A percentile compares a stretch with the other conserved stretches of the same genome.
These are phyloP conservation scores for Hypomontagnella submonticulosa DNA, from an alignment of 495 filamentous ascomycete species.

Conservation along the genomic window DNA sequence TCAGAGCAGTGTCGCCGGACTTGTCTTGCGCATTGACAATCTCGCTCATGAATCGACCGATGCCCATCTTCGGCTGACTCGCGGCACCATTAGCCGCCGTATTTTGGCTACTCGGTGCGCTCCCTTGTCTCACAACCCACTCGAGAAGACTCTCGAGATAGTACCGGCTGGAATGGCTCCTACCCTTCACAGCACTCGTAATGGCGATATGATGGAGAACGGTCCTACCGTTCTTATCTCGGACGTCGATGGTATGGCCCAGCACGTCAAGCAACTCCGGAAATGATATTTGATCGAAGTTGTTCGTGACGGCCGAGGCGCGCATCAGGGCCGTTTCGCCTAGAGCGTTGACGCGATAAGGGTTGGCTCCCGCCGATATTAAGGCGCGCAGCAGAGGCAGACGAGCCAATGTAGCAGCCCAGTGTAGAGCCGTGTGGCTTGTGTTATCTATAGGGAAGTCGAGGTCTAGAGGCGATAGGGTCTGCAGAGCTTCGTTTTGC, in stretches of 20 bases:
- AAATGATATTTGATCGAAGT: constrained; percentile 80
- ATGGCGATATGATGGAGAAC: constrained; percentile 96
- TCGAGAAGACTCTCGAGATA: constrained; percentile 93
- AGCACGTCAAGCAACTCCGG: constrained; percentile 88
- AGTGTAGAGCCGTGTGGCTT: constrained; percentile 90
- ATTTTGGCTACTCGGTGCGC: constrained; percentile 68
- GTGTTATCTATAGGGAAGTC: constrained; percentile 90
- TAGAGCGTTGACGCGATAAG: constrained; percentile 83
- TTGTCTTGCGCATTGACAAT: constrained; percentile 94
- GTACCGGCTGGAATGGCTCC: constrained; percentile 84
- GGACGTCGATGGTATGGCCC: constrained; percentile 88
- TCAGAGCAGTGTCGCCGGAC: constrained; percentile 92
- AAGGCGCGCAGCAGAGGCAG: constrained; percentile 81
- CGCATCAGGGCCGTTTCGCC: constrained; percentile 94
- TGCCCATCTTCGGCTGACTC: constrained; percentile 72
- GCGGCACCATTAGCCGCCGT: constrained; percentile 43
- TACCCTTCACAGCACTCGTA: constrained; percentile 90
- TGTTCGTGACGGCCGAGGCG: constrained; percentile 88
- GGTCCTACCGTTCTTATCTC: constrained; percentile 88
- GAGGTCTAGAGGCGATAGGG: constrained; percentile 80
- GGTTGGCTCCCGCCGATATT: constrained; percentile 83
- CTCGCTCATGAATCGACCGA: constrained; percentile 92
- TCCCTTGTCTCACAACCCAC: constrained; percentile 89
- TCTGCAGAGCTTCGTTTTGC: constrained; percentile 57
- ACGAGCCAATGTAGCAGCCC: constrained; percentile 95